A percentile compares a stretch with the other conserved stretches of the same genome.
Conservation (phyloP, 495 filamentous ascomycete genomes). For the Hypoxylon trugodes region DNA sequence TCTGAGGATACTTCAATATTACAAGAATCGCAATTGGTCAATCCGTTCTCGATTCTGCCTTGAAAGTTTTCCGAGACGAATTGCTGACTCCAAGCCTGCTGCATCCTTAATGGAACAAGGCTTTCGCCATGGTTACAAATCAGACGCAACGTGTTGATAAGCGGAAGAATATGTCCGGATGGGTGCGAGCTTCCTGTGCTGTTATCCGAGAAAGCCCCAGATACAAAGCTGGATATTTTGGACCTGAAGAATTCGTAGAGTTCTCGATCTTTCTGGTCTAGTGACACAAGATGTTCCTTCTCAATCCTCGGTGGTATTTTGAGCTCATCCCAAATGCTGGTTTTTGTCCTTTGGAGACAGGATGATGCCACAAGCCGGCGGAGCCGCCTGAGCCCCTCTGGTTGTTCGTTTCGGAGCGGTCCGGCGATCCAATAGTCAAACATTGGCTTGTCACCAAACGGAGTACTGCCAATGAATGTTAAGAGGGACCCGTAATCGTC, state of each 20-base stretch:
- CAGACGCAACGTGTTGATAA: background rate
- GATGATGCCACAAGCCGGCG: constrained; percentile 7
- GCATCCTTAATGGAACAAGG: constrained; percentile 1
- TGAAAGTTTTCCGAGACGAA: too few species aligned
- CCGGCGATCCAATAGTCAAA: background rate
- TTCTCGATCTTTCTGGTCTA: background rate
- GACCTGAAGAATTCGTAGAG: background rate
- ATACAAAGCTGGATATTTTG: background rate
- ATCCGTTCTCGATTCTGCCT: too few species aligned
- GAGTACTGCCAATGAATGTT: constrained; percentile 41
- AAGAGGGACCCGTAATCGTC: constrained; percentile 47
- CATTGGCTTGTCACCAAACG: constrained; percentile 18
- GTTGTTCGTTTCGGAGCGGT: background rate
- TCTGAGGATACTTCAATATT: background rate
- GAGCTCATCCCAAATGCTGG: constrained; percentile 22
- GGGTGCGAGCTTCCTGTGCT: background rate
- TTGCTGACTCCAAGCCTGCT: too few species aligned
- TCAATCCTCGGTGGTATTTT: background rate
- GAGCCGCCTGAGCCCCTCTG: background rate
- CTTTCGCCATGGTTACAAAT: background rate
- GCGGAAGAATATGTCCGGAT: background rate
- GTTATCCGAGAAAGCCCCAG: background rate
- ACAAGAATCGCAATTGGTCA: background rate
- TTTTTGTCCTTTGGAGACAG: constrained; percentile 31
- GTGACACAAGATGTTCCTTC: background rate